phyloP scores from a whole-genome alignment of 345 rosid genomes.

The Hibiscus trionum region DNA sequence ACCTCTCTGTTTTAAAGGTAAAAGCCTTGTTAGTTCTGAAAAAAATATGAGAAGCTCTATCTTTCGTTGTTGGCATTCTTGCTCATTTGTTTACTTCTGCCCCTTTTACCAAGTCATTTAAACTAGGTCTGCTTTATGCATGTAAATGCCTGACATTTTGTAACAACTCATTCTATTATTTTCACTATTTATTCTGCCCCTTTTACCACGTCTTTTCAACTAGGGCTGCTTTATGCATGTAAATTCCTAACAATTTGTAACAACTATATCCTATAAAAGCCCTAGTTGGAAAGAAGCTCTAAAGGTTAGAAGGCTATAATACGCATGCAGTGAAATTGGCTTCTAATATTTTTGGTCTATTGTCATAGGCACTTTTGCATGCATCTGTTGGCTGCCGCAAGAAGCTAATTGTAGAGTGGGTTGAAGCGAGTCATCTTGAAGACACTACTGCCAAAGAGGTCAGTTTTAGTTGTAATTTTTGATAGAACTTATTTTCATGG shows the following conservation, averaged over 20 bases:
- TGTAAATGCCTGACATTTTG: not conserved
- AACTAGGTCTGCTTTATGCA: not conserved
- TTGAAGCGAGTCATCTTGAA: conserved; percentile 78
- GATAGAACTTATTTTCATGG: not conserved
- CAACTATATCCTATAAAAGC: not conserved
- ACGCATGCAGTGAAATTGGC: not conserved
- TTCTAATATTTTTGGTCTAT: conserved; percentile 1
- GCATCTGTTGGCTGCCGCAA: conserved; percentile 70
- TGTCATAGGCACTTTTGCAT: conserved; percentile 66
- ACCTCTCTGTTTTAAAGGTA: conserved; percentile 74
- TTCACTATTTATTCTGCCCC: not conserved
- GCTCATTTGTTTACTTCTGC: not conserved
- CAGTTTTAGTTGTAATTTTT: conserved; percentile 1
- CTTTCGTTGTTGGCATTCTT: not conserved
- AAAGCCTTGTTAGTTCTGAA: not conserved
- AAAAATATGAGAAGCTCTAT: not conserved
- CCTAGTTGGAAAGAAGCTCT: not conserved
- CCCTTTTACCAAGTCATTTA: not conserved
- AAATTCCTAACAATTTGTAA: not conserved
- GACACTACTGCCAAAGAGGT: conserved; percentile 48
- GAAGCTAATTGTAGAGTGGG: conserved; percentile 67
- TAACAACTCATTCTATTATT: not conserved
- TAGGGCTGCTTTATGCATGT: not conserved
- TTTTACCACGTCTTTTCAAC: not conserved
- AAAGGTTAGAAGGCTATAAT: not conserved